Conservation (phyloP, 345 rosid genomes). For the Salix koriyanagi region DNA sequence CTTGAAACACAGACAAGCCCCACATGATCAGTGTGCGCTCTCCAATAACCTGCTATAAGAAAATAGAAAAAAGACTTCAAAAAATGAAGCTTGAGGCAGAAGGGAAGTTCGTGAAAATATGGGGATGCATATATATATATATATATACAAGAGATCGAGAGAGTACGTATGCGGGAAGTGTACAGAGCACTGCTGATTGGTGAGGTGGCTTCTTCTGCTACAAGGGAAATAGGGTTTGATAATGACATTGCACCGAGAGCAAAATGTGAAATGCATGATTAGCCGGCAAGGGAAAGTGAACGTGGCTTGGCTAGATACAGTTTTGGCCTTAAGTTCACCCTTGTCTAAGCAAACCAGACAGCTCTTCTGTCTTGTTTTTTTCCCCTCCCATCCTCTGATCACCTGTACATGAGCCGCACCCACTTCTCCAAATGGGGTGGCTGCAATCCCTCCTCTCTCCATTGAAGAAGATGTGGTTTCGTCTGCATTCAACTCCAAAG, state of each 20-base stretch:
- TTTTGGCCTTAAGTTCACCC: conserved; percentile 23
- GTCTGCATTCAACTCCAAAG: conserved; percentile 59
- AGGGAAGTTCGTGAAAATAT: conserved; percentile 25
- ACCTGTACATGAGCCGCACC: conserved; percentile 36
- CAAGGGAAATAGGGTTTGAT: conserved; percentile 43
- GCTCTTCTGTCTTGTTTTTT: conserved; percentile 13
- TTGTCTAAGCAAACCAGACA: conserved; percentile 39
- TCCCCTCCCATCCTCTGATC: neutral
- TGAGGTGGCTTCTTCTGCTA: conserved; percentile 55
- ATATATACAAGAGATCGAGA: neutral
- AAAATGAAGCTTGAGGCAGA: conserved; percentile 29
- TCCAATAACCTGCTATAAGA: neutral
- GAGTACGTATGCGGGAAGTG: conserved; percentile 33
- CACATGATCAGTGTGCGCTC: neutral
- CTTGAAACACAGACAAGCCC: conserved; percentile 23
- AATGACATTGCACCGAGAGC: conserved; percentile 59
- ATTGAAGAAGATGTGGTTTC: conserved; percentile 89
- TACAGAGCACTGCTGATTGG: conserved; percentile 49
- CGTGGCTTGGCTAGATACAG: neutral
- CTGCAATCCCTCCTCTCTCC: conserved; percentile 85
- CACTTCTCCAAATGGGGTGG: conserved; percentile 69
- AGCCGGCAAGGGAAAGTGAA: conserved; percentile 32
- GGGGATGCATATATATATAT: neutral
- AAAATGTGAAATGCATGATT: conserved; percentile 40
- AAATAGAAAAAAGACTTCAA: neutral